Conservation (phyloP, 208 protist genomes). For the Wallacemonas collosoma region DNA sequence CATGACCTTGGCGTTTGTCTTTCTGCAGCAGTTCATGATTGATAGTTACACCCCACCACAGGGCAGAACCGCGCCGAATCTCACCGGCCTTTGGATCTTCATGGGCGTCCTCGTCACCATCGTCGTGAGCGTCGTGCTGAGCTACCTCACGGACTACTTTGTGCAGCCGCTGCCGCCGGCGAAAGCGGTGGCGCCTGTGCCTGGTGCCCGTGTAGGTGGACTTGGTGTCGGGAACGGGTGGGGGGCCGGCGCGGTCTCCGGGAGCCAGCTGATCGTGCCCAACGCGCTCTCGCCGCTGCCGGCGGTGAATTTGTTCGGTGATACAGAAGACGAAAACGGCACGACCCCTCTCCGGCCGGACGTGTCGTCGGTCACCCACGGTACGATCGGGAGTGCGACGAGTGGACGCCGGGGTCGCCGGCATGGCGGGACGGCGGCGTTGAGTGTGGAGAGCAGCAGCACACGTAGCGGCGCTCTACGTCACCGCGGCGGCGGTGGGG, state of each 20-base stretch:
- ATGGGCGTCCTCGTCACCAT: slow-evolving; percentile 45
- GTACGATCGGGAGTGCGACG: neutral
- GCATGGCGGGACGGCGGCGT: neutral
- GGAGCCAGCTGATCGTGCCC: neutral
- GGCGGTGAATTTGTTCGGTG: slow-evolving; percentile 8
- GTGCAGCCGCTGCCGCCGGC: slow-evolving; percentile 55
- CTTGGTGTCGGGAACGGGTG: neutral
- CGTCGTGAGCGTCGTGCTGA: slow-evolving; percentile 34
- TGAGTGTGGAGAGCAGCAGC: slow-evolving; percentile 1
- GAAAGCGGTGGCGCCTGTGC: slow-evolving; percentile 36
- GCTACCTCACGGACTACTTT: slow-evolving; percentile 58
- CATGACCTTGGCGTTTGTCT: neutral
- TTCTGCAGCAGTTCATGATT: slow-evolving; percentile 5
- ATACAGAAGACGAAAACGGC: slow-evolving; percentile 10
- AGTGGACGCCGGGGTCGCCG: neutral
- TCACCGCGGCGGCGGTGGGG: neutral
- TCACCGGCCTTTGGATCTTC: slow-evolving; percentile 35
- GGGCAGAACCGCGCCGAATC: neutral
- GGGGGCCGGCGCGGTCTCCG: slow-evolving; percentile 2
- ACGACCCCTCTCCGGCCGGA: slow-evolving; percentile 5
- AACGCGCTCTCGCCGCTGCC: slow-evolving; percentile 15
- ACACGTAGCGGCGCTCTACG: neutral
- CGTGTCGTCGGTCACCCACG: neutral
- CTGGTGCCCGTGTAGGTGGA: neutral
- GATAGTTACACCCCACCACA: neutral